phyloP scores from a whole-genome alignment of 225 moss, liverwort and hornwort genomes.

The Rhytidiadelphus loreus region DNA sequence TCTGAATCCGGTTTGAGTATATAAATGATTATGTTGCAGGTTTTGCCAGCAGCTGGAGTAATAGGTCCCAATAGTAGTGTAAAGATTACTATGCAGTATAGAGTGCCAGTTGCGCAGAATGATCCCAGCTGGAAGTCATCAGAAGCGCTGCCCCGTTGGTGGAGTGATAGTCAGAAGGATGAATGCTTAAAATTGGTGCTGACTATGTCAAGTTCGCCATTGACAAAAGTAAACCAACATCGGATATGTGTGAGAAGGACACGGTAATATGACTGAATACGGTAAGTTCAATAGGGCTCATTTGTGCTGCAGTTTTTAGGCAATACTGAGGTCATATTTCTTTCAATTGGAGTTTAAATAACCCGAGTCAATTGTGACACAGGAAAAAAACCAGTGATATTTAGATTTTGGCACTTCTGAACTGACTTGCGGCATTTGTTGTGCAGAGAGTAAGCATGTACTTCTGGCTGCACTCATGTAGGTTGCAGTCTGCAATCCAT shows the following conservation, averaged over 20 bases:
- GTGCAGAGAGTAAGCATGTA: conserved; percentile 9
- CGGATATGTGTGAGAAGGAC: conserved; percentile 33
- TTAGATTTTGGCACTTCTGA: neutral
- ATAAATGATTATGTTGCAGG: conserved; percentile 10
- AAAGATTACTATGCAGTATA: conserved; percentile 21
- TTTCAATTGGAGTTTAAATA: neutral
- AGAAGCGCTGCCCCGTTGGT: conserved; percentile 37
- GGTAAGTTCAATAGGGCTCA: conserved; percentile 1
- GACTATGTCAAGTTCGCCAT: conserved; percentile 34
- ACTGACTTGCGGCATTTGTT: neutral
- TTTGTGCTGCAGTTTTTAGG: neutral
- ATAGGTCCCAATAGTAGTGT: conserved; percentile 29
- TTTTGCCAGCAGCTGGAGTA: conserved; percentile 43
- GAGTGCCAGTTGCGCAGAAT: neutral
- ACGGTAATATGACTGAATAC: neutral
- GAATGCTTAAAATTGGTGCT: conserved; percentile 44
- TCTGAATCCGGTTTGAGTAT: neutral
- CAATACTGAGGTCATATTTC: neutral
- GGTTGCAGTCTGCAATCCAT: neutral
- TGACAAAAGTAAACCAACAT: conserved; percentile 38
- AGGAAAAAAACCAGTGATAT: neutral
- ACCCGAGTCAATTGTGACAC: neutral
- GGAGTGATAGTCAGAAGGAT: conserved; percentile 21
- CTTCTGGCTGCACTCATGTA: neutral
- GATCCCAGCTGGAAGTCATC: conserved; percentile 6